Conservation (phyloP, 2,329 filamentous ascomycete genomes). For the Epichloe gansuensis region DNA sequence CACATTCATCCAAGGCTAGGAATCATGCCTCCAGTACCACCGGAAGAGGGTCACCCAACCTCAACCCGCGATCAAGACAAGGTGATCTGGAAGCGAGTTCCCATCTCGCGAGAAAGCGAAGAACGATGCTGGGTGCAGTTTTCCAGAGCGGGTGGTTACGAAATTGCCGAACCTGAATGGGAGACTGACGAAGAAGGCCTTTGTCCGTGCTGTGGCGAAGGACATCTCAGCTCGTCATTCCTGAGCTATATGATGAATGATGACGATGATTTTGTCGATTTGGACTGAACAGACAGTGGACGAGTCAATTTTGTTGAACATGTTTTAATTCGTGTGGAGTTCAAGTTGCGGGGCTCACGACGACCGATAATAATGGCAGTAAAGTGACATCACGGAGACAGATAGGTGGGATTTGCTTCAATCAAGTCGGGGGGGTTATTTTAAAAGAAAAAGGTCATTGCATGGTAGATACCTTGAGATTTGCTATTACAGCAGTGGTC, state of each 20-base stretch:
- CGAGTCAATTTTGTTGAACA: background rate
- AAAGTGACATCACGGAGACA: background rate
- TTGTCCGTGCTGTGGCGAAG: slow-evolving; percentile 29
- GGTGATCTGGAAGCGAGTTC: slow-evolving; percentile 41
- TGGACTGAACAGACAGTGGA: background rate
- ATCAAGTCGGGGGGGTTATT: background rate
- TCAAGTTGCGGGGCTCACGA: background rate
- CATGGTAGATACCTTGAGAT: background rate
- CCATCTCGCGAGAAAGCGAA: slow-evolving; percentile 25
- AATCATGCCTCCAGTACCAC: slow-evolving; percentile 27
- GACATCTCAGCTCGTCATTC: slow-evolving; percentile 24
- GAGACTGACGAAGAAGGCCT: slow-evolving; percentile 23
- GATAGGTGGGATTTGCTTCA: background rate
- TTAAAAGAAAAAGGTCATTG: background rate
- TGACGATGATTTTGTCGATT: slow-evolving; percentile 2
- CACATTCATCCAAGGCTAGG: slow-evolving; percentile 18
- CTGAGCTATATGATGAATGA: slow-evolving; percentile 17
- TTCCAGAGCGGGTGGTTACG: slow-evolving; percentile 26
- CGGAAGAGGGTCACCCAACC: slow-evolving; percentile 30
- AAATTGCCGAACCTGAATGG: slow-evolving; percentile 21
- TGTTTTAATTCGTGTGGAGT: background rate
- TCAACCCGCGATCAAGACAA: slow-evolving; percentile 29
- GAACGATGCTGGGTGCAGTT: slow-evolving; percentile 39
- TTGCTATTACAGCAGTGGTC: background rate
- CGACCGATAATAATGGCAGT: background rate